Evolutionary conservation across 371 early-diverging fungal species (phyloP).

Genomic region (Massospora cicadina): DNA sequence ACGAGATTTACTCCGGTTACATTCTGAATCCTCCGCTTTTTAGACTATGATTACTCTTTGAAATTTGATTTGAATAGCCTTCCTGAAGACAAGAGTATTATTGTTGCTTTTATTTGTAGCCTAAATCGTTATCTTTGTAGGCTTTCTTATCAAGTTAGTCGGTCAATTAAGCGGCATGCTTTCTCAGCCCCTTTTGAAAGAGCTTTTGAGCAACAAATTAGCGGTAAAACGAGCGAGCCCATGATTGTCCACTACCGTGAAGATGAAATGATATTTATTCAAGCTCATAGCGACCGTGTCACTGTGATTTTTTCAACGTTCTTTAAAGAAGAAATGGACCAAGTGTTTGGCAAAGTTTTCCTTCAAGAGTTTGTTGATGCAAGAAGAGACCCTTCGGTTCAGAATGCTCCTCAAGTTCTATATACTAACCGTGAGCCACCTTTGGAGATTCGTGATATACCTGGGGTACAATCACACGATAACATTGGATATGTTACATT

Average conservation of each 20-base stretch:
- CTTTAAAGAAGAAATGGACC: slow-evolving; percentile 94
- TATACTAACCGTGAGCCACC: slow-evolving; percentile 87
- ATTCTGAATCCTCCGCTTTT: slow-evolving; percentile 38
- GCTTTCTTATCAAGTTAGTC: slow-evolving; percentile 54
- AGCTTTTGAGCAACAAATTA: slow-evolving; percentile 69
- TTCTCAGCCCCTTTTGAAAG: slow-evolving; percentile 84
- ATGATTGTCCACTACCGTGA: slow-evolving; percentile 88
- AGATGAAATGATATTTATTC: slow-evolving; percentile 80
- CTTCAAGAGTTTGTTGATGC: slow-evolving; percentile 98
- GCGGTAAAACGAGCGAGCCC: slow-evolving; percentile 42
- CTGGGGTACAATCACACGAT: slow-evolving; percentile 38
- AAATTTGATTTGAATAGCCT: slow-evolving; percentile 59
- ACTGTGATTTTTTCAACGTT: slow-evolving; percentile 90
- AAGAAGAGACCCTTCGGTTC: slow-evolving; percentile 67
- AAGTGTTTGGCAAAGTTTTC: slow-evolving; percentile 88
- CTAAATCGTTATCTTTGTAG: slow-evolving; percentile 19
- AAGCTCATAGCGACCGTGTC: slow-evolving; percentile 79
- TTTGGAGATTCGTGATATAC: slow-evolving; percentile 71
- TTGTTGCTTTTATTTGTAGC: background rate
- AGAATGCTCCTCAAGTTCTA: slow-evolving; percentile 90
- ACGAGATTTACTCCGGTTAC: slow-evolving; percentile 59
- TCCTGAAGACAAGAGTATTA: slow-evolving; percentile 43
- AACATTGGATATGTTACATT: slow-evolving; percentile 85
- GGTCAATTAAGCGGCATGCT: slow-evolving; percentile 74
- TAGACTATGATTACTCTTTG: slow-evolving; percentile 70